Evolutionary conservation across 2,329 filamentous ascomycete species (phyloP).

Genomic region (Colletotrichum neosansevieriae): DNA sequence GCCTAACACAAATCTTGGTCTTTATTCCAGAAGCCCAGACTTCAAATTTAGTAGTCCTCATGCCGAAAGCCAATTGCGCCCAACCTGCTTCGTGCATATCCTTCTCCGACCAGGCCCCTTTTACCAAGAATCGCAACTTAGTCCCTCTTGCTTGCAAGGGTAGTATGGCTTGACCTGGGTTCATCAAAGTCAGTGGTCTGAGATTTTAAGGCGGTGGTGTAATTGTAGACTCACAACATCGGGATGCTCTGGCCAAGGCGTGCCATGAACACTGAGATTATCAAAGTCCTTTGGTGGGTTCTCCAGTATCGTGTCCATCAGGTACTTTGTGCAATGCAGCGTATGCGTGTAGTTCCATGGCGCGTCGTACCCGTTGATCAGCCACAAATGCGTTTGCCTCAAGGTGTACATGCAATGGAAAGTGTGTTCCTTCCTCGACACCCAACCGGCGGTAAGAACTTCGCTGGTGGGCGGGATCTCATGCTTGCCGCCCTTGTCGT

Average conservation of each 20-base stretch:
- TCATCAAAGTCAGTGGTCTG: not conserved
- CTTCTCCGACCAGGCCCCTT: not conserved
- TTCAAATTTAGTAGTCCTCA: too few relatives aligned
- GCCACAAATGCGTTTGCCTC: conserved; percentile 8
- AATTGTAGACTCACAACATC: conserved; percentile 17
- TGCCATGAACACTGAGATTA: conserved; percentile 17
- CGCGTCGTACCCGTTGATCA: conserved; percentile 24
- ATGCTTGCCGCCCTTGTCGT: conserved; percentile 29
- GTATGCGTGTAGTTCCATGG: conserved; percentile 29
- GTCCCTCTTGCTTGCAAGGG: conserved; percentile 29
- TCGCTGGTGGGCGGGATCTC: conserved; percentile 29
- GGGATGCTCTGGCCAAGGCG: conserved; percentile 32
- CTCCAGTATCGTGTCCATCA: conserved; percentile 32
- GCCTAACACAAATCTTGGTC: too few relatives aligned
- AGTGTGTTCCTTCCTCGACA: conserved; percentile 23
- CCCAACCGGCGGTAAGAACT: conserved; percentile 14
- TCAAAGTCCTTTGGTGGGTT: conserved; percentile 30
- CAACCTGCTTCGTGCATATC: too few relatives aligned
- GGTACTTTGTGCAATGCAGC: conserved; percentile 19
- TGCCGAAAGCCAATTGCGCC: too few relatives aligned
- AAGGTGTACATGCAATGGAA: conserved; percentile 24
- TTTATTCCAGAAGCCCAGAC: too few relatives aligned
- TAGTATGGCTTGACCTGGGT: conserved; percentile 30
- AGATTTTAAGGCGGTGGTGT: not conserved
- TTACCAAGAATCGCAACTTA: conserved; percentile 34